A percentile compares a stretch with the other conserved stretches of the same genome.
Evolutionary conservation across 495 filamentous ascomycete genomes (phyloP).

Genomic region (Chaetomidium leptoderma): DNA sequence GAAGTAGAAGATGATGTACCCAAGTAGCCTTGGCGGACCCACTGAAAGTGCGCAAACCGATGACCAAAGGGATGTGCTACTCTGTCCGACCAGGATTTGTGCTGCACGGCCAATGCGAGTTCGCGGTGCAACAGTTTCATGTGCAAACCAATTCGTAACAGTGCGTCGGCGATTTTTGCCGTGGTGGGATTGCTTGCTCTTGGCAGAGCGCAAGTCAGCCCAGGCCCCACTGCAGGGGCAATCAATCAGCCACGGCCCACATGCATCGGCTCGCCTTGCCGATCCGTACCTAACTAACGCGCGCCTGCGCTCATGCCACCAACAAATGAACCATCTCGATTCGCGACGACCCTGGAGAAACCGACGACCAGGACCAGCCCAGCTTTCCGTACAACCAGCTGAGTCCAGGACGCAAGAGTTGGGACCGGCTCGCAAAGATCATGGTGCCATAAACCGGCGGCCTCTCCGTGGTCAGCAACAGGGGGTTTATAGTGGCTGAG

Average conservation of each 20-base stretch:
- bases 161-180: no score
- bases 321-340: background rate
- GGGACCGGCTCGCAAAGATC: background rate
- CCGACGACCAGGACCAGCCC: background rate
- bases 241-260: background rate
- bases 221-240: background rate
- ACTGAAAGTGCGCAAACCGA: no score
- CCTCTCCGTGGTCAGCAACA: slow-evolving; percentile 18
- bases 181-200: background rate
- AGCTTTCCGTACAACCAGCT: background rate
- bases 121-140: background rate
- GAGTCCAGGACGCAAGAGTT: background rate
- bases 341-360: no score
- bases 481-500: slow-evolving; percentile 2
- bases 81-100: no score
- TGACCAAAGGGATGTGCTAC: no score
- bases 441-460: slow-evolving; percentile 10
- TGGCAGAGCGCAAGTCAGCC: background rate
- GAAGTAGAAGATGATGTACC: no score
- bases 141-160: background rate
- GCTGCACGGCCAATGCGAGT: background rate
- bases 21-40: no score
- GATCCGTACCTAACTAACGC: background rate
- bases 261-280: background rate
- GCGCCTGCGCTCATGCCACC: background rate